Conservation (phyloP, 345 rosid species). For the Salix purpurea region DNA sequence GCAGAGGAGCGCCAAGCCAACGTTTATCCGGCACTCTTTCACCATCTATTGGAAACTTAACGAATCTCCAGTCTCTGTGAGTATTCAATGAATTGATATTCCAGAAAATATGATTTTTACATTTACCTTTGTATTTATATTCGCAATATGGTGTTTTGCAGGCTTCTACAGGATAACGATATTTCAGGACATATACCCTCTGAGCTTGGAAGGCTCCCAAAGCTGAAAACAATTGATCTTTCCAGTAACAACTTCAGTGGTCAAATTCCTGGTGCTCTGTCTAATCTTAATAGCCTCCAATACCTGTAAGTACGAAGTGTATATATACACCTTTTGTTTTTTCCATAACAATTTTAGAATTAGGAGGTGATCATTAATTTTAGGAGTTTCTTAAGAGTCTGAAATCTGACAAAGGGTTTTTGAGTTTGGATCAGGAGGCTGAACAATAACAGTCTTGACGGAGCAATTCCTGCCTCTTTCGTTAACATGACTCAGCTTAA, state of each 20-base stretch:
- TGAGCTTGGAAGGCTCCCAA: slow-evolving; percentile 68
- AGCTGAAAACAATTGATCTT: slow-evolving; percentile 78
- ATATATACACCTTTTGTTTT: background rate
- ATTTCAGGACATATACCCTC: slow-evolving; percentile 68
- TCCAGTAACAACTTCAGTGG: slow-evolving; percentile 68
- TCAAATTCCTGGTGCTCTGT: slow-evolving; percentile 55
- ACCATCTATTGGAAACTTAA: slow-evolving; percentile 69
- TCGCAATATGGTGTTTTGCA: slow-evolving; percentile 25
- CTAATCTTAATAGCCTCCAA: slow-evolving; percentile 52
- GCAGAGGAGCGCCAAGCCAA: slow-evolving; percentile 86
- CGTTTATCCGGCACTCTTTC: slow-evolving; percentile 65
- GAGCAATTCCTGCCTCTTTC: slow-evolving; percentile 65
- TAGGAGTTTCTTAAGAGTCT: background rate
- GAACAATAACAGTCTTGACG: slow-evolving; percentile 68
- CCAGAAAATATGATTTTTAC: background rate
- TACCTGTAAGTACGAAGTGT: slow-evolving; percentile 53
- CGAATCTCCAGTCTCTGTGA: slow-evolving; percentile 75
- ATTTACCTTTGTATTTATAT: background rate
- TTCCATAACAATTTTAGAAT: background rate
- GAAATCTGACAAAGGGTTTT: background rate
- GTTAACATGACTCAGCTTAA: slow-evolving; percentile 72
- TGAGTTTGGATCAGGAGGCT: slow-evolving; percentile 55
- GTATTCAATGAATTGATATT: slow-evolving; percentile 22
- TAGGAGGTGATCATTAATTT: background rate
- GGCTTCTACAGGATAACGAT: slow-evolving; percentile 73